Conservation (phyloP, 345 rosid species). For the Citrus australasica region DNA sequence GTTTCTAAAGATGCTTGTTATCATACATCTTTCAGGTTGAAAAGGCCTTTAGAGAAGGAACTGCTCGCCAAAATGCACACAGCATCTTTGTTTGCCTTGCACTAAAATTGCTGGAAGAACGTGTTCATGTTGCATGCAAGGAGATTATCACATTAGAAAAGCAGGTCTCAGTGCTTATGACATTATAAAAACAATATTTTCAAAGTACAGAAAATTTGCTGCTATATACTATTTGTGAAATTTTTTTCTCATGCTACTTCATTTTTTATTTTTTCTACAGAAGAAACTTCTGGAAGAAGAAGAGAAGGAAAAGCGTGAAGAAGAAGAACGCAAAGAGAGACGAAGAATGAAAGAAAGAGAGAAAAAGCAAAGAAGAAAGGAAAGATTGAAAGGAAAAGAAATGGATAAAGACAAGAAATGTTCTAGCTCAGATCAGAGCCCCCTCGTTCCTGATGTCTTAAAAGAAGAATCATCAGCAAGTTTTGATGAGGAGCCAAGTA, state of each 20-base stretch:
- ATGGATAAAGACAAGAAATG: conserved; percentile 56
- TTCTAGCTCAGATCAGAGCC: conserved; percentile 28
- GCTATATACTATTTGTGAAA: not conserved
- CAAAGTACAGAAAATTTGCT: not conserved
- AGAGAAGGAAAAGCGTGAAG: conserved; percentile 92
- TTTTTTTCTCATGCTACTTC: conserved; percentile 12
- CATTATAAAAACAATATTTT: conserved; percentile 11
- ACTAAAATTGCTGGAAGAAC: conserved; percentile 75
- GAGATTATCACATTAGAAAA: conserved; percentile 86
- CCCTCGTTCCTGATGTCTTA: conserved; percentile 19
- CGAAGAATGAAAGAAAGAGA: conserved; percentile 85
- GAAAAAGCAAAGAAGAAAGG: conserved; percentile 91
- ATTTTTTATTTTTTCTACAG: conserved; percentile 37
- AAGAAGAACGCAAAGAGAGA: conserved; percentile 89
- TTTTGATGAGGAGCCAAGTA: conserved; percentile 43
- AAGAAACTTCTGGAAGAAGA: conserved; percentile 93
- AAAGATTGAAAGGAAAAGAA: conserved; percentile 89
- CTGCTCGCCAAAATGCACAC: conserved; percentile 96
- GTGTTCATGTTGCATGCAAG: conserved; percentile 95
- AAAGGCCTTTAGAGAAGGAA: conserved; percentile 97
- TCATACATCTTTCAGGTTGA: conserved; percentile 62
- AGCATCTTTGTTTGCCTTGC: conserved; percentile 95
- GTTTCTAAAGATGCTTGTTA: not conserved
- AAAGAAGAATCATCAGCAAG: conserved; percentile 41
- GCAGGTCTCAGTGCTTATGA: conserved; percentile 53